Base-by-base conservation (phyloP, 345 rosid genomes). In the Ceriops tagal region DNA sequence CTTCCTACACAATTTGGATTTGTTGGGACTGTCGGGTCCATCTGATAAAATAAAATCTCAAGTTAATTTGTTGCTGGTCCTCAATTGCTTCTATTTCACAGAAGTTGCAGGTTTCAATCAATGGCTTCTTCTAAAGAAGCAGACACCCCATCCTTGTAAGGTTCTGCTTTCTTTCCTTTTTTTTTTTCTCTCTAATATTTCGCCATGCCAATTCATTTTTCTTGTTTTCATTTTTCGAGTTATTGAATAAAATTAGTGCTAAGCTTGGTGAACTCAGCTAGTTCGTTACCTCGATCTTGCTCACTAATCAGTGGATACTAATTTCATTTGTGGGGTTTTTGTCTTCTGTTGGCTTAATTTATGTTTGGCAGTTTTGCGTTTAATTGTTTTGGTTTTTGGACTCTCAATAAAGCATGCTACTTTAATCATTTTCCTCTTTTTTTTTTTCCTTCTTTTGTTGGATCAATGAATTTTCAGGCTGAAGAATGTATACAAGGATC, bases 401-500 rank as follows among this genome's bases (percentile, higher is more conserved):
- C 19, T 18, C 9, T 6, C 1, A 8, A 21, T 7, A 22, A 53
- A 9, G 9, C 10, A 55, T 55, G 10, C 21, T 22, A 26, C 28
- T 55, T 55, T 13, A 9, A 1, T 35, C 28, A 30, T 58, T 46
- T 24, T 19, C 1, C 1, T 65, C 8, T 27, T 34, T 11, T 16
- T 27, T 34, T 11, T 34, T 6, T 8, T 1, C 11, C 0, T n/a
- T 56, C 7, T 55, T 43, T 5, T 53, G 47, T 30, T 51, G 49
- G 24, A 26, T 39, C n/a, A 35, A 10, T 67, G 24, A 59, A 21
- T 60, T 66, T 32, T 39, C 67, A 73, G 77, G 58, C 77, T 72
- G 20, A 67, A 61, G 70, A 67, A 61, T 43, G 35, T 73, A 0
- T 96, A 85, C 73, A 87, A 92, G 83, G 98, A 92, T 81, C 93